Percentiles rank a stretch among this genome's conserved stretches.
Evolutionary conservation across 148 eudicot genomes (phyloP).

Genomic region (Salicornia ramosissima): DNA sequence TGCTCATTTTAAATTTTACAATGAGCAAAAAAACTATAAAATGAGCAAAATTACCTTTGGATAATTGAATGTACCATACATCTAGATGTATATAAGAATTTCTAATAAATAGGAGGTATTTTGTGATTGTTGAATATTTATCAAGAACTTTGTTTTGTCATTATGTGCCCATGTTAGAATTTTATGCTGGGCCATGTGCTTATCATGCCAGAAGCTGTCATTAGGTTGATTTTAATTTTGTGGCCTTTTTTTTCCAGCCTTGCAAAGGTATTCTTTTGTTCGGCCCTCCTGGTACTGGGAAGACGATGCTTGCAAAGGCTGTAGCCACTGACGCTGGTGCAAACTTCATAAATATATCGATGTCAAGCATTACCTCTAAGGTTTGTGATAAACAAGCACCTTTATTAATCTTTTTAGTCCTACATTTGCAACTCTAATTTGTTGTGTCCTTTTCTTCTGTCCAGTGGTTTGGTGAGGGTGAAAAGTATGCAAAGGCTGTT

Average conservation of each 20-base stretch:
- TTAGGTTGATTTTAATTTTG: neutral
- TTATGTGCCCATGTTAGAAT: neutral
- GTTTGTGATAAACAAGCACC: conserved; percentile 27
- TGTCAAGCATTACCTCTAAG: conserved; percentile 98
- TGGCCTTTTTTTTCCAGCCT: conserved; percentile 53
- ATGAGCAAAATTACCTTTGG: too few relatives aligned
- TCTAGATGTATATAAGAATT: too few relatives aligned
- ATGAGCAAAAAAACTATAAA: too few relatives aligned
- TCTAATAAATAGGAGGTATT: neutral
- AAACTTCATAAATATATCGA: conserved; percentile 90
- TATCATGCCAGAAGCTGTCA: neutral
- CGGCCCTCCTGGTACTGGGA: conserved; percentile 99
- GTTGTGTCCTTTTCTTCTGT: conserved; percentile 20
- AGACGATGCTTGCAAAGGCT: conserved; percentile 99
- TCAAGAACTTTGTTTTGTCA: neutral
- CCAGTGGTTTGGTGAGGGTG: conserved; percentile 99
- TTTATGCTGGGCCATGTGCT: neutral
- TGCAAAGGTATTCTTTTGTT: conserved; percentile 96
- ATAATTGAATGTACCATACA: too few relatives aligned
- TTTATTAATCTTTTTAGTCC: neutral
- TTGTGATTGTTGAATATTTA: neutral
- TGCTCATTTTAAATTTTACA: too few relatives aligned
- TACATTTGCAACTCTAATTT: conserved; percentile 10
- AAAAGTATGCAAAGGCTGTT: conserved; percentile 96
- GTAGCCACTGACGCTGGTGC: conserved; percentile 99